Base-by-base conservation (phyloP, 495 filamentous ascomycete genomes). In the Terfezia boudieri region DNA sequence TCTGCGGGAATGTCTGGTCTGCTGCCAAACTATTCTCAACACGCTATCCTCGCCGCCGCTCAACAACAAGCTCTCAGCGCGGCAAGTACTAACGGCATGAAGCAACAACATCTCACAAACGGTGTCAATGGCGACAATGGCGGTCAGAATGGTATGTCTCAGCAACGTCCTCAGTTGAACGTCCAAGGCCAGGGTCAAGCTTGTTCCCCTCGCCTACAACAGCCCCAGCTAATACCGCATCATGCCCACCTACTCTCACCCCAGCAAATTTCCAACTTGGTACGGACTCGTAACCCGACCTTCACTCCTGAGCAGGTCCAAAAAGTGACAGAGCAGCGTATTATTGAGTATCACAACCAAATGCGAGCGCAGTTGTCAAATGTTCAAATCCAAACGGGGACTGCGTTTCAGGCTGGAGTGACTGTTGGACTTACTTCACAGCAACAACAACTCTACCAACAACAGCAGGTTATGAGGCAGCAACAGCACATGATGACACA, bases 251-350 rank as follows among this genome's bases (percentile, higher is more conserved):
- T 20, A 46, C 41, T 20, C 12, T 5, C 12, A 14, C 41, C 41
- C 14, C 41, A 46, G 17, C 23, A 50, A 55, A 53, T 41, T 32
- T 23, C 20, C 50, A 17, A 43, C 50, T 16, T 32, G 14, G 17
- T 9, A 43, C 51, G 41, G 16, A 36, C 32, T 51, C 51, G 9
- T 36, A 49, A 37, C n/a, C 52, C 52, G 14, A 37, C 9, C 10
- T 36, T 41, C 8, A 61, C 61, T 26, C 59, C 61, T 17, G 55
- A 61, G 52, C 58, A 64, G 23, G 55, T 62, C 23, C 61, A 50
- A 3, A 65, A 64, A 53, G 58, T 62, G 7, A 62, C 62, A n/a
- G 59, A 64, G 6, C 59, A 59, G 9, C 59, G 61, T n/a, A 58
- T 56, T 20, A 55, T 52, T 20, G 58, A 59, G 52, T 49, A 41